A percentile compares a stretch with the other conserved stretches of the same genome.
Evolutionary conservation across 768 basidiomycete species (phyloP).

Genomic region (Mycena pura): DNA sequence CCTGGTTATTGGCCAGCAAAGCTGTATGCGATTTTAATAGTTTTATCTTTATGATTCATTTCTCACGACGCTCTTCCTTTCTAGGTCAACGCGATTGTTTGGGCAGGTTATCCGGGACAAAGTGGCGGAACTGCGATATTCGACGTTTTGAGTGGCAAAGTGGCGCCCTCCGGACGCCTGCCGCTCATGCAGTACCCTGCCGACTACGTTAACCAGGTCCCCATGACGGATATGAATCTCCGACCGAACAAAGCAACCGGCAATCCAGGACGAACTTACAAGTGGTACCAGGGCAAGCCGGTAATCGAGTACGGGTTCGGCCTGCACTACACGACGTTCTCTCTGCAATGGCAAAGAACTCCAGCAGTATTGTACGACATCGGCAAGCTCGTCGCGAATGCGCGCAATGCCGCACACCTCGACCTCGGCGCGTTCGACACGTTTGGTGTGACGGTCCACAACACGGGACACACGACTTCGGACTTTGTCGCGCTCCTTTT

Average conservation of each 20-base stretch:
- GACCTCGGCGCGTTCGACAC: constrained; percentile 57
- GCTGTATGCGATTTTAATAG: constrained; percentile 35
- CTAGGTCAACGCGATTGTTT: constrained; percentile 60
- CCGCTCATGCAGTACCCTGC: constrained; percentile 62
- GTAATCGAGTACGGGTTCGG: constrained; percentile 63
- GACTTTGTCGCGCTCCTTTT: constrained; percentile 66
- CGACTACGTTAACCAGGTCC: constrained; percentile 52
- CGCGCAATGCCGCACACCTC: constrained; percentile 30
- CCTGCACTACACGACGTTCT: constrained; percentile 62
- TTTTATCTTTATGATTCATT: neutral
- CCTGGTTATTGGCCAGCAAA: constrained; percentile 48
- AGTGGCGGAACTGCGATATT: constrained; percentile 61
- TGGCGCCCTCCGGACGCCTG: constrained; percentile 61
- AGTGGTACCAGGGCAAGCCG: constrained; percentile 60
- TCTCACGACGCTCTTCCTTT: constrained; percentile 4
- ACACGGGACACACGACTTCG: constrained; percentile 55
- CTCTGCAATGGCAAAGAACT: constrained; percentile 46
- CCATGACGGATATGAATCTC: constrained; percentile 65
- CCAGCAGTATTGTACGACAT: constrained; percentile 49
- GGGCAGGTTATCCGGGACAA: constrained; percentile 66
- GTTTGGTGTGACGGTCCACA: constrained; percentile 54
- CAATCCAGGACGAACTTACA: constrained; percentile 63
- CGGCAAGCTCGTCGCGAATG: constrained; percentile 40
- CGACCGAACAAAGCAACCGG: constrained; percentile 48
- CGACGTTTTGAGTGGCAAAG: constrained; percentile 58